phyloP scores from a whole-genome alignment of 2,329 filamentous ascomycete genomes.

The Fusarium sp. region DNA sequence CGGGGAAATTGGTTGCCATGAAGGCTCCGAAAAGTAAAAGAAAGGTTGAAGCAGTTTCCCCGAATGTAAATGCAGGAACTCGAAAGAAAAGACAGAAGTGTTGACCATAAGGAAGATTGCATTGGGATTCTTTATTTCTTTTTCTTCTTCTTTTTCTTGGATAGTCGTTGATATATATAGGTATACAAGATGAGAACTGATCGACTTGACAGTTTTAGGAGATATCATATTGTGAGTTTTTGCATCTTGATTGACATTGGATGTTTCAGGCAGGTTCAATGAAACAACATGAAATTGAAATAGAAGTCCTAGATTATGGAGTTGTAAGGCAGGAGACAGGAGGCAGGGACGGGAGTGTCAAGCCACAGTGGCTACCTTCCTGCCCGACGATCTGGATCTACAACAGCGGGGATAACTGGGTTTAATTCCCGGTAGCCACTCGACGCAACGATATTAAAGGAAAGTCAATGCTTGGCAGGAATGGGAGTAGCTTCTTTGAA shows the following conservation, averaged over 20 bases:
- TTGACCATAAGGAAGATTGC: neutral
- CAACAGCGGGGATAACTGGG: slow-evolving; percentile 17
- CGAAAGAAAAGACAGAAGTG: slow-evolving; percentile 4
- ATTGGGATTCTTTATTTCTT: neutral
- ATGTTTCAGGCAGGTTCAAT: neutral
- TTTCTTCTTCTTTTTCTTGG: neutral
- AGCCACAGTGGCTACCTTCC: slow-evolving; percentile 36
- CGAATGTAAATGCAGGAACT: neutral
- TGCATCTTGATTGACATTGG: neutral
- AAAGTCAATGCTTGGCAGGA: slow-evolving; percentile 34
- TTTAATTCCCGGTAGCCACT: slow-evolving; percentile 31
- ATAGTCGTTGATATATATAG: neutral
- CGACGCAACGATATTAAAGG: slow-evolving; percentile 6
- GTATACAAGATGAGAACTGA: neutral
- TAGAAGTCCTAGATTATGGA: neutral
- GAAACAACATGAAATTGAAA: neutral
- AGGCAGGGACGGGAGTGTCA: neutral
- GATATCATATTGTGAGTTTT: neutral
- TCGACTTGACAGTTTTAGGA: neutral
- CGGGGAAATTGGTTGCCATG: neutral
- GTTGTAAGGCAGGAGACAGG: neutral
- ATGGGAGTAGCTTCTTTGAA: neutral
- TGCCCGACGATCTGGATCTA: slow-evolving; percentile 31
- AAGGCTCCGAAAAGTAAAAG: neutral
- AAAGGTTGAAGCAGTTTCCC: neutral